phyloP scores from a whole-genome alignment of 371 early-diverging fungal genomes.

The Phascolomyces articulosus region DNA sequence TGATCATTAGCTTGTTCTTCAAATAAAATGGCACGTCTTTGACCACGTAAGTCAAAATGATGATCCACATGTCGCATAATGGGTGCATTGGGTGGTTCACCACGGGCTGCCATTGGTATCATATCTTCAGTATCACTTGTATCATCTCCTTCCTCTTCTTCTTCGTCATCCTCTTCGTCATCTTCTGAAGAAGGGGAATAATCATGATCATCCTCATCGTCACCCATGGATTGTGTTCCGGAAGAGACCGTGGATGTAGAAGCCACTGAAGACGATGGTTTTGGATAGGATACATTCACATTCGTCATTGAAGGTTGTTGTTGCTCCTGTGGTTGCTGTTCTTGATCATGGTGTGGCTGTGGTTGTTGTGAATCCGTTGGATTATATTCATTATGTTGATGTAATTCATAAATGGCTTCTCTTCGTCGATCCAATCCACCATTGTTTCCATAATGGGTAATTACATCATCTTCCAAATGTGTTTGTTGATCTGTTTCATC shows the following conservation, averaged over 20 bases:
- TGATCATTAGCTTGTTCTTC: conserved; percentile 6
- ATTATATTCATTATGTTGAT: not conserved
- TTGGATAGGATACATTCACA: not conserved
- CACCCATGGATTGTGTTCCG: too few species aligned
- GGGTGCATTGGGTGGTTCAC: conserved; percentile 13
- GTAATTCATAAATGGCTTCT: conserved; percentile 2
- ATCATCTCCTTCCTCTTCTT: conserved; percentile 7
- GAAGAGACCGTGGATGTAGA: not conserved
- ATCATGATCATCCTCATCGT: not conserved
- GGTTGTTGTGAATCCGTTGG: not conserved
- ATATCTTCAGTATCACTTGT: not conserved
- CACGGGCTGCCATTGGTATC: not conserved
- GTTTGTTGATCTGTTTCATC: conserved; percentile 5
- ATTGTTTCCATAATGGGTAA: too few species aligned
- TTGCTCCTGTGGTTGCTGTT: not conserved
- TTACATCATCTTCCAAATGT: not conserved
- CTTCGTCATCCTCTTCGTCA: too few species aligned
- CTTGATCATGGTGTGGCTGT: not conserved
- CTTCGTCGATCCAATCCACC: conserved; percentile 2
- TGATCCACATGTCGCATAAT: conserved; percentile 6
- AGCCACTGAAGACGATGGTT: not conserved
- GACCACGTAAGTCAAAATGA: conserved; percentile 14
- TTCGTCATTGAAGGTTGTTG: too few species aligned
- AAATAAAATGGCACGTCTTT: conserved; percentile 48
- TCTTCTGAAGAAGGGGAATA: not conserved